phyloP scores from a whole-genome alignment of 2,329 filamentous ascomycete species.

The Fonsecaea pugnacius region DNA sequence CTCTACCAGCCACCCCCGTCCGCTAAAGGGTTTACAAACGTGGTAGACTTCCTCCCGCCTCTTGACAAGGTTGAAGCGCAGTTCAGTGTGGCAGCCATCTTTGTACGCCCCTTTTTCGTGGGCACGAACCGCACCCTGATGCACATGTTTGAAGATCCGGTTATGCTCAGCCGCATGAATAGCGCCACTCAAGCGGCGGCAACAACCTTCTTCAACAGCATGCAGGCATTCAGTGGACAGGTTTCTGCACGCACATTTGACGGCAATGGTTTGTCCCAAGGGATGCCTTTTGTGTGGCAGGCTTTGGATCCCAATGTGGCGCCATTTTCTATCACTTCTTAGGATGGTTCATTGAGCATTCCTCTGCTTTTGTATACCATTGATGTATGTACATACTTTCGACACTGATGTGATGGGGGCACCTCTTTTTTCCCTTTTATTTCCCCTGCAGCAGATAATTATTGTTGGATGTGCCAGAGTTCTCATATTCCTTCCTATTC shows the following conservation, averaged over 20 bases:
- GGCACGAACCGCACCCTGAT: slow-evolving; percentile 19
- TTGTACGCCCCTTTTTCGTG: slow-evolving; percentile 21
- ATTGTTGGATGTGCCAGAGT: neutral
- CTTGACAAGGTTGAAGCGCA: slow-evolving; percentile 14
- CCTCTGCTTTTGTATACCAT: neutral
- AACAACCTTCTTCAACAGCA: slow-evolving; percentile 13
- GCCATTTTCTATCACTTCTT: slow-evolving; percentile 24
- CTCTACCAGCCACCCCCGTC: slow-evolving; percentile 18
- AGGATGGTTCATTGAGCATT: neutral
- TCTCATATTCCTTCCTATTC: neutral
- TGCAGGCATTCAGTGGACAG: slow-evolving; percentile 21
- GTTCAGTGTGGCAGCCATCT: slow-evolving; percentile 13
- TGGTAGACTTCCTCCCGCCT: slow-evolving; percentile 17
- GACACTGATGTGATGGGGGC: neutral
- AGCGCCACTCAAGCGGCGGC: slow-evolving; percentile 11
- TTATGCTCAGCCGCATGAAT: slow-evolving; percentile 21
- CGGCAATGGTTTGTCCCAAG: slow-evolving; percentile 15
- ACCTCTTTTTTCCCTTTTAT: neutral
- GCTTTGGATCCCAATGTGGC: slow-evolving; percentile 25
- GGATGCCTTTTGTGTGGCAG: slow-evolving; percentile 25
- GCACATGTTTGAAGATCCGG: slow-evolving; percentile 22
- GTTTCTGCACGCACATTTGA: slow-evolving; percentile 19
- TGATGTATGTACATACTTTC: neutral
- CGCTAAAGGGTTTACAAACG: slow-evolving; percentile 17
- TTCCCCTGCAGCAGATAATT: neutral